Percentiles rank a stretch among this genome's conserved stretches.
These are phyloP conservation scores for Apophysomyces ossiformis DNA, from an alignment of 371 early-diverging fungal species.

Conservation along the genomic window DNA sequence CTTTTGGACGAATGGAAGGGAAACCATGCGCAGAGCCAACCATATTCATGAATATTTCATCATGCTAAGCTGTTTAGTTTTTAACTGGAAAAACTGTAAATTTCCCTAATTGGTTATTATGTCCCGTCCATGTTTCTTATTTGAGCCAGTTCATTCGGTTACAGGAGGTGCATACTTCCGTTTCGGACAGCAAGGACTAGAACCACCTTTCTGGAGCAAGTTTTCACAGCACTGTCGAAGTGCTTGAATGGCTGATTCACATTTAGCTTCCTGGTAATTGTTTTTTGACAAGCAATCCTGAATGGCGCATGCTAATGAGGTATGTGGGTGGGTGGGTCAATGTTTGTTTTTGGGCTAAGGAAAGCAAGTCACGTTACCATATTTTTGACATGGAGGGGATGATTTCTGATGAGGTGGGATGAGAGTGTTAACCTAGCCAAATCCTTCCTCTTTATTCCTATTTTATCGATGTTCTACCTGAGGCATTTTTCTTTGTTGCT, in stretches of 20 bases:
- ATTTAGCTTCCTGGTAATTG: constrained; percentile 71
- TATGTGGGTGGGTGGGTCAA: not conserved
- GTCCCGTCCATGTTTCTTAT: too few species aligned
- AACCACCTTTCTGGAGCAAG: constrained; percentile 57
- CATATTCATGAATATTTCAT: too few species aligned
- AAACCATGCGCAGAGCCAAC: too few species aligned
- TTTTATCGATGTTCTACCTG: too few species aligned
- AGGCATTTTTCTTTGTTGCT: too few species aligned
- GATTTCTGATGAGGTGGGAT: not conserved
- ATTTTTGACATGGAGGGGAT: constrained; percentile 39
- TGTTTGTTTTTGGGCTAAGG: not conserved
- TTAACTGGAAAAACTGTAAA: too few species aligned
- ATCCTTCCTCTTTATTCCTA: too few species aligned
- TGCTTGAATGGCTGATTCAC: constrained; percentile 56
- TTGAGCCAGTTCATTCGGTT: too few species aligned
- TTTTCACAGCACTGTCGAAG: constrained; percentile 66
- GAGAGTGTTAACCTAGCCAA: too few species aligned
- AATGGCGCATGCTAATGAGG: constrained; percentile 64
- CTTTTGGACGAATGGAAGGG: too few species aligned
- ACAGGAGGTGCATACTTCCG: constrained; percentile 36
- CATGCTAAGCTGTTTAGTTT: too few species aligned
- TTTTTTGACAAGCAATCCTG: constrained; percentile 71
- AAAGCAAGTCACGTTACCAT: constrained; percentile 23
- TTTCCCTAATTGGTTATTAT: too few species aligned
- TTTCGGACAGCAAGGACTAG: constrained; percentile 68